Percentiles rank a stretch among this genome's conserved stretches.
These are phyloP conservation scores for Carex scoparia DNA, from an alignment of 176 grass and related monocot species.

Conservation along the genomic window DNA sequence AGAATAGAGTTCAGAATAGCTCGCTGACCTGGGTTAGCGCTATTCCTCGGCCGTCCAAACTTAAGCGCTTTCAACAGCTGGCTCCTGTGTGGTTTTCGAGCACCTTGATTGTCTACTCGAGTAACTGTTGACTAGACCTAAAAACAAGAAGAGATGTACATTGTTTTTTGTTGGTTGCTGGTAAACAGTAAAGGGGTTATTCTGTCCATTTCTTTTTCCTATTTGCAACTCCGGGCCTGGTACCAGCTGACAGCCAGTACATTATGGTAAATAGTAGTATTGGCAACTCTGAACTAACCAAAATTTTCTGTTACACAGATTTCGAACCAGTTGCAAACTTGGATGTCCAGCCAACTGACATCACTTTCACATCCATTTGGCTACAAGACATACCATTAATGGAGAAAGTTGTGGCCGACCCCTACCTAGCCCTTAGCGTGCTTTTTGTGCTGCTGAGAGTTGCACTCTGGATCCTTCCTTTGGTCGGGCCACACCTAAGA, in stretches of 20 bases:
- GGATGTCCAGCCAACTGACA: slow-evolving; percentile 29
- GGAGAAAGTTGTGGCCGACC: slow-evolving; percentile 59
- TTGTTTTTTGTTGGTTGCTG: neutral
- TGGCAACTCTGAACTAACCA: slow-evolving; percentile 1
- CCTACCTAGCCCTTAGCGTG: slow-evolving; percentile 61
- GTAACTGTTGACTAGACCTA: neutral
- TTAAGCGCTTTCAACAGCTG: neutral
- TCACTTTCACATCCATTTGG: slow-evolving; percentile 20
- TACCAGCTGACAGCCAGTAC: neutral
- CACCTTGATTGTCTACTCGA: neutral
- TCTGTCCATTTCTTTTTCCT: neutral
- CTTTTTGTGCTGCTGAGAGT: slow-evolving; percentile 61
- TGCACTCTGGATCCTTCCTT: slow-evolving; percentile 46
- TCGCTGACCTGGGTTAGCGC: no score
- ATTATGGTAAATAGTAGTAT: neutral
- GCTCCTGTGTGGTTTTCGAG: neutral
- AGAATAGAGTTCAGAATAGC: no score
- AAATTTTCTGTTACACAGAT: slow-evolving; percentile 36
- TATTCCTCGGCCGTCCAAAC: neutral
- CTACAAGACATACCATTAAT: slow-evolving; percentile 37
- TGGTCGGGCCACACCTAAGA: slow-evolving; percentile 41
- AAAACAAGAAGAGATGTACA: neutral
- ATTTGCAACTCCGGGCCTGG: neutral
- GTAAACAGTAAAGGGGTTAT: neutral
- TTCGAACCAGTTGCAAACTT: slow-evolving; percentile 61